A percentile compares a stretch with the other conserved stretches of the same genome.
These are phyloP conservation scores for Phialophora macrospora DNA, from an alignment of 2,329 filamentous ascomycete genomes.

Conservation along the genomic window DNA sequence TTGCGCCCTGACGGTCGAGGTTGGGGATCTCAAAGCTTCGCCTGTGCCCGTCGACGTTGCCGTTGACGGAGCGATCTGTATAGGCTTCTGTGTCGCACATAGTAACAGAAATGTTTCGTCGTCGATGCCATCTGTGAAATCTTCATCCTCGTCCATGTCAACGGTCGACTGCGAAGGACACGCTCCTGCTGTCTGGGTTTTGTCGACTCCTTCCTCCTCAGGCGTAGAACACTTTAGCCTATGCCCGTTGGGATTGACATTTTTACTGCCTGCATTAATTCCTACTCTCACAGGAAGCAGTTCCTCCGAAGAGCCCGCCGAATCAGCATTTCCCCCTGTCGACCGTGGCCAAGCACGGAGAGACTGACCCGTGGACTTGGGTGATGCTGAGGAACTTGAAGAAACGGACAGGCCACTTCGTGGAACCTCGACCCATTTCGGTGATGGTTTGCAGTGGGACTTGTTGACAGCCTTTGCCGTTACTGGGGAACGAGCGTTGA, in stretches of 20 bases:
- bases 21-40: background rate
- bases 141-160: slow-evolving; percentile 20
- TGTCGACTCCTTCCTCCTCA: background rate
- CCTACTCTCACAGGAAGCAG: background rate
- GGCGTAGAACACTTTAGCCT: background rate
- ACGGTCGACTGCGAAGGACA: background rate
- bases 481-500: slow-evolving; percentile 10
- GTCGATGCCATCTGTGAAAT: slow-evolving; percentile 33
- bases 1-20: background rate
- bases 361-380: background rate
- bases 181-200: background rate
- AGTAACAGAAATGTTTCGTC: slow-evolving; percentile 31
- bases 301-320: background rate
- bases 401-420: background rate
- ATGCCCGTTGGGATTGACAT: background rate
- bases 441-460: background rate
- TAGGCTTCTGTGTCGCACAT: slow-evolving; percentile 22
- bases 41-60: background rate
- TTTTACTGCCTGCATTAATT: background rate
- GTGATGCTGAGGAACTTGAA: background rate
- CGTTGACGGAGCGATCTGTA: background rate
- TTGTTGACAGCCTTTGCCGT: background rate
- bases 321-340: background rate
- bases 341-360: background rate
- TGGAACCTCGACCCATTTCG: background rate